These are phyloP conservation scores for Trypanosoma avium DNA, from an alignment of 208 protist genomes.

Conservation along the genomic window DNA sequence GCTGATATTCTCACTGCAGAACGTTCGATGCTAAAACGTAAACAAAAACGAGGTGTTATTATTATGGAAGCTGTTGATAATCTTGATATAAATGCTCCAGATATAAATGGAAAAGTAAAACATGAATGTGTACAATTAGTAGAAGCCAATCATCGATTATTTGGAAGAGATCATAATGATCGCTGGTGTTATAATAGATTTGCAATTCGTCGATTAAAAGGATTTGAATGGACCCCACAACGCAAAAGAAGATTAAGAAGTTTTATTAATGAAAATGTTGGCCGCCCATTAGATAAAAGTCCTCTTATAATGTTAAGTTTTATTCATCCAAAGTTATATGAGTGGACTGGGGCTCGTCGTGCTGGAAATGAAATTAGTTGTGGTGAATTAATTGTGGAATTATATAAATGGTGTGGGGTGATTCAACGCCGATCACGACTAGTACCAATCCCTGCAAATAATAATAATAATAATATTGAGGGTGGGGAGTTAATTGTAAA, in stretches of 20 bases:
- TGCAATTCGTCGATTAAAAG: constrained; percentile 59
- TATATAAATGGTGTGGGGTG: constrained; percentile 69
- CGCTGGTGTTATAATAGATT: constrained; percentile 61
- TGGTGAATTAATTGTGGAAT: constrained; percentile 64
- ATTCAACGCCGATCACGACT: constrained; percentile 44
- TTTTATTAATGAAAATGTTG: constrained; percentile 28
- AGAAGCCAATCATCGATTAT: constrained; percentile 49
- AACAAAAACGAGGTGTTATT: constrained; percentile 46
- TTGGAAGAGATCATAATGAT: constrained; percentile 28
- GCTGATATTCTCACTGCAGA: constrained; percentile 34
- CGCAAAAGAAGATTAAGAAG: constrained; percentile 11
- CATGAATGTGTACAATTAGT: constrained; percentile 65
- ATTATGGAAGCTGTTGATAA: constrained; percentile 85
- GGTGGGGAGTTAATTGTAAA: constrained; percentile 35
- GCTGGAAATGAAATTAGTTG: constrained; percentile 45
- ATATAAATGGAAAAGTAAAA: constrained; percentile 49
- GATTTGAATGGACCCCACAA: constrained; percentile 32
- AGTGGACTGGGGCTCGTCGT: constrained; percentile 26
- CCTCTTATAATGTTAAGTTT: constrained; percentile 47
- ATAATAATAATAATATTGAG: not conserved
- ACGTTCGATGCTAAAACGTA: constrained; percentile 23
- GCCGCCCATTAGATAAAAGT: constrained; percentile 34
- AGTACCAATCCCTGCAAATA: constrained; percentile 27
- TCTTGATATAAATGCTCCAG: constrained; percentile 49
- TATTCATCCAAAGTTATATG: constrained; percentile 43